Evolutionary conservation across 257 asterid species (phyloP), one percentile per base, ranked within the genome.

Genomic region (Scutellaria minor): DNA sequence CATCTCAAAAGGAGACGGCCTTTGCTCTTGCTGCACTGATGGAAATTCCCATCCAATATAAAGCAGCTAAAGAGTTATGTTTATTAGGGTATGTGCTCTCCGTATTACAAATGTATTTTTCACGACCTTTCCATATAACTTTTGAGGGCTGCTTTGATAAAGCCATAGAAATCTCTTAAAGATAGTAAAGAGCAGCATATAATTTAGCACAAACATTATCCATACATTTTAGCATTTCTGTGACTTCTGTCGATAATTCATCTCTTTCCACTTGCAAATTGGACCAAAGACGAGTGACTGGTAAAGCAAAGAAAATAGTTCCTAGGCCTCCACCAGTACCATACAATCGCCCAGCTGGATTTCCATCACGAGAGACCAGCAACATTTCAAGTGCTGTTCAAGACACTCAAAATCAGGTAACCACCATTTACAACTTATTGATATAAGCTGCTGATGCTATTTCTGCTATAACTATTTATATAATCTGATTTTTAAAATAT

Each of bases 21-120:
- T 91, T 91, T 75, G 92, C 92, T 82, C 97, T 91, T 71, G 96
- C 97, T 74, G 97, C 97, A 5, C 85, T 91, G 41, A 91, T 91
- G 97, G 97, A 91, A 79, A 80, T 91, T 66, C 97, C 96, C 44
- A 71, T 85, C 84, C 97, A 91, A 69, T 91, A 85, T 73, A 82
- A 83, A 80, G 97, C 94, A 74, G 79, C 88, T 39, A 76, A 46
- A 66, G 97, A 89, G 75, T 73, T 87, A 24, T 76, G 85, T 64
- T 42, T 91, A 48, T 83, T 89, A 18, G 94, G 97, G 97, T 90
- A 86, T 9, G 82, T 41, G 45, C 63, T 72, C 66, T 73, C 24
- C n/a, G 48, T 10, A 52, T 60, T 66, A 22, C 20, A 50, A 55
- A 7, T 8, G 15, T 18, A 7, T 20, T 54, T 66, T 57, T 52